phyloP scores from a whole-genome alignment of 1,139 yeast genomes.

The Saccharomyces hybrid region DNA sequence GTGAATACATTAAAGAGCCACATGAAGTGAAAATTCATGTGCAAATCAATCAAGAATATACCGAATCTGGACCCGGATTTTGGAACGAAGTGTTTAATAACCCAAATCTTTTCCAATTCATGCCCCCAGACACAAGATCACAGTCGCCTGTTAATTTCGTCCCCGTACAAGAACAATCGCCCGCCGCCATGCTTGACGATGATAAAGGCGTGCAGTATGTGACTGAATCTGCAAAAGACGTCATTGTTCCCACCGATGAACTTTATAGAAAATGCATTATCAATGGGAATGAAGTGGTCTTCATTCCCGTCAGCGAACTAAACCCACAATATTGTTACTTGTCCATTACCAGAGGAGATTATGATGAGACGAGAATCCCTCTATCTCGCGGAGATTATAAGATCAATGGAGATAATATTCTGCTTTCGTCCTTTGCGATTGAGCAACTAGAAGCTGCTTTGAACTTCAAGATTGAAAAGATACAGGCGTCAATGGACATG shows the following conservation, averaged over 20 bases:
- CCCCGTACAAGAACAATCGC: slow-evolving; percentile 1
- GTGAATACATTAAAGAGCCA: slow-evolving; percentile 14
- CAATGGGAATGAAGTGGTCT: slow-evolving; percentile 15
- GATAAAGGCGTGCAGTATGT: not conserved
- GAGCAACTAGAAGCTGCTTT: slow-evolving; percentile 8
- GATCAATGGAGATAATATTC: slow-evolving; percentile 10
- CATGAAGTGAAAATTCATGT: slow-evolving; percentile 21
- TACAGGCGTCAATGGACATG: not conserved
- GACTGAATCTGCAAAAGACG: not conserved
- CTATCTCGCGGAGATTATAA: slow-evolving; percentile 13
- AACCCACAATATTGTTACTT: slow-evolving; percentile 5
- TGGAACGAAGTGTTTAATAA: slow-evolving; percentile 25
- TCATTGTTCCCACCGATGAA: slow-evolving; percentile 4
- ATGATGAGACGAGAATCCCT: slow-evolving; percentile 4
- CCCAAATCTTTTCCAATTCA: slow-evolving; percentile 15
- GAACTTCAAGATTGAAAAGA: slow-evolving; percentile 5
- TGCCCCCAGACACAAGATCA: slow-evolving; percentile 6
- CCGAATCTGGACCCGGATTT: slow-evolving; percentile 23
- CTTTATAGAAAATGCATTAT: slow-evolving; percentile 16
- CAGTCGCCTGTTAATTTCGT: slow-evolving; percentile 6
- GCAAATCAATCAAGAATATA: slow-evolving; percentile 19
- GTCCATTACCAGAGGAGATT: not conserved
- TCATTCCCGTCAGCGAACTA: slow-evolving; percentile 12
- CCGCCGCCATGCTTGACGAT: not conserved
- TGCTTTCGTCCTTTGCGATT: slow-evolving; percentile 11